Conservation (phyloP, 805 yeast species). For the Yamadazyma sp. region DNA sequence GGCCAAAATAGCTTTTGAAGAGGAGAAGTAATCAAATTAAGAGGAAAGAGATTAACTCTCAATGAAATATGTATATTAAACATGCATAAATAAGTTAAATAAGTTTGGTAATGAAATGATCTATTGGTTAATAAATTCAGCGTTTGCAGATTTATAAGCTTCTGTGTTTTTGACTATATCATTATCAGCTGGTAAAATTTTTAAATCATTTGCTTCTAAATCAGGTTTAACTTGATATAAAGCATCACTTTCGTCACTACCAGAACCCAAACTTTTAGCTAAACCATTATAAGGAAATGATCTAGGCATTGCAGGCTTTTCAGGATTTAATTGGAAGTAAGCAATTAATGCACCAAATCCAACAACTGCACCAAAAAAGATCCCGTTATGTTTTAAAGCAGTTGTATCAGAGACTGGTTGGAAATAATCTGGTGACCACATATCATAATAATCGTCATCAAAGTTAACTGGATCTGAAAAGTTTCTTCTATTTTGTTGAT, state of each 20-base stretch:
- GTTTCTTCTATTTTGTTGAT: slow-evolving; percentile 78
- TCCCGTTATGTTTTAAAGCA: slow-evolving; percentile 57
- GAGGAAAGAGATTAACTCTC: background rate
- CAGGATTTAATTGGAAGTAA: slow-evolving; percentile 53
- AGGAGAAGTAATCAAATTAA: too few relatives aligned
- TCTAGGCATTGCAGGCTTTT: slow-evolving; percentile 73
- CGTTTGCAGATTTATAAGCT: slow-evolving; percentile 32
- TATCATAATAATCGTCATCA: slow-evolving; percentile 69
- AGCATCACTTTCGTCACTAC: slow-evolving; percentile 41
- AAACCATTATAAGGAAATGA: slow-evolving; percentile 74
- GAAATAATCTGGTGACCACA: slow-evolving; percentile 84
- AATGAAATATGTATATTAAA: slow-evolving; percentile 8
- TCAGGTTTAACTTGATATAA: slow-evolving; percentile 43
- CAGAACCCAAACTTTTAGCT: slow-evolving; percentile 71
- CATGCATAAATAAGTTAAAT: slow-evolving; percentile 4
- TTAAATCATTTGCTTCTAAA: slow-evolving; percentile 32
- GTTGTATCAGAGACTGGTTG: slow-evolving; percentile 55
- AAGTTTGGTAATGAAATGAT: too few relatives aligned
- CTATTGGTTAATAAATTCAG: slow-evolving; percentile 37
- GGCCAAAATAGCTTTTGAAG: too few relatives aligned
- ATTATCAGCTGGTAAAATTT: slow-evolving; percentile 31
- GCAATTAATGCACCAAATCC: slow-evolving; percentile 44
- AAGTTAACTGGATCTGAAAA: slow-evolving; percentile 68
- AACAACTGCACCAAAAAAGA: slow-evolving; percentile 41
- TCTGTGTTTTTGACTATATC: slow-evolving; percentile 26